Base-by-base conservation (phyloP, 2,329 filamentous ascomycete genomes). In the Xylaria sp. region DNA sequence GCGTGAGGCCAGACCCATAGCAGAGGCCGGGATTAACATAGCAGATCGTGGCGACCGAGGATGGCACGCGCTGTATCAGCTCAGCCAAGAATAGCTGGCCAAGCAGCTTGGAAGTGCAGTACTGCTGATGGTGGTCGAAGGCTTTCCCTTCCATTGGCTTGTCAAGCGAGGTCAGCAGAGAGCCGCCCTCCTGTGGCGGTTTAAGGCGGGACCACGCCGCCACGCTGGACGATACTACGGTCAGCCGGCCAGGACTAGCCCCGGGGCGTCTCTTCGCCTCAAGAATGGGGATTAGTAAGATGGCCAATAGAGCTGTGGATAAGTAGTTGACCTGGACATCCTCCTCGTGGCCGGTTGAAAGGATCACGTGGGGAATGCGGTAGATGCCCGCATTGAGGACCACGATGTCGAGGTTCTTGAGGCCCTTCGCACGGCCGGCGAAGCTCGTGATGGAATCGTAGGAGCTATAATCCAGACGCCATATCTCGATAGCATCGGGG, bases 251-350 rank as follows among this genome's bases (percentile, higher is more conserved):
- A 50, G 72, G 54, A 9, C 51, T 24, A 5, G 12, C 9, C 12
- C 9, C 32, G 24, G 54, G 2, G 6, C 59, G 54, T 34, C 64
- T 65, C 51, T 65, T 81, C 6, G 81, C 76, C 63, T 82, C 81
- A 1, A 87, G 75, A 36, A 82, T 81, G 0, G 84, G 85, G 0
- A 88, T 73, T 3, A 87, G 64, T 0, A 86, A 75, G 0, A 86
- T 73, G 0, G 79, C 80, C 0, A 88, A 77, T 0, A 88, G 75
- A 7, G 84, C 79, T 0, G 84, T 87, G 21, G 79, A 83, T 64
- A 88, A 78, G n/a, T 86, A 85, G 68, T 88, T 88, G 51, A 84
- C 81, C 0, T 85, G 85, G 50, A 88, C 73, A 2, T 78, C 81
- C 34, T 77, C 76, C 70, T 88, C 86, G 0, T 80, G 75, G 3